Evolutionary conservation across 2,329 filamentous ascomycete species (phyloP).

Genomic region (Raffaelea arxii): DNA sequence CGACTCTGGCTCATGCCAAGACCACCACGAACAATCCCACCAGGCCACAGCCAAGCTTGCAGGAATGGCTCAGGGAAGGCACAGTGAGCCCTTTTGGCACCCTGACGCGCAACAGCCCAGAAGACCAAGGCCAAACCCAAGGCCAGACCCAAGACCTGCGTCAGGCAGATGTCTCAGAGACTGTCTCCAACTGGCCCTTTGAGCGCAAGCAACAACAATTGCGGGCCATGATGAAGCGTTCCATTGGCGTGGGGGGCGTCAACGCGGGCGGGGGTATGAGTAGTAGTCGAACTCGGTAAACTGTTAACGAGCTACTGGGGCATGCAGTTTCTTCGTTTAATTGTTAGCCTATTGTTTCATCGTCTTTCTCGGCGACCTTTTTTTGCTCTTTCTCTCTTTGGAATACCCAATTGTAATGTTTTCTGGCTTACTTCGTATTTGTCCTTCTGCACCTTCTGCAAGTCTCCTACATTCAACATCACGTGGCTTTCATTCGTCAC

Average conservation of each 20-base stretch:
- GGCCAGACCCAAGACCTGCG: too few relatives aligned
- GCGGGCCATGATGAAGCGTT: constrained; percentile 5
- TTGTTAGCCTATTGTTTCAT: too few relatives aligned
- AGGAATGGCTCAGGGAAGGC: constrained; percentile 22
- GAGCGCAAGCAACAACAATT: constrained; percentile 7
- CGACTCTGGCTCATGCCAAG: constrained; percentile 5
- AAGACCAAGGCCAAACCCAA: neutral
- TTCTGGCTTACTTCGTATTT: too few relatives aligned
- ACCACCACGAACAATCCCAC: constrained; percentile 7
- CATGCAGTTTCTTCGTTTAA: too few relatives aligned
- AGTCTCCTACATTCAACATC: too few relatives aligned
- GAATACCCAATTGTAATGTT: too few relatives aligned
- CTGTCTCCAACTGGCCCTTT: constrained; percentile 6
- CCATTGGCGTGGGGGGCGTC: constrained; percentile 11
- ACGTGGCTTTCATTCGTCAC: too few relatives aligned
- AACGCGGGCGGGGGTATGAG: constrained; percentile 8
- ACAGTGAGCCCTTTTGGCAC: constrained; percentile 25
- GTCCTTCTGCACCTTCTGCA: too few relatives aligned
- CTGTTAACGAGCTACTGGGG: too few relatives aligned
- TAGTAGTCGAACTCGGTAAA: neutral
- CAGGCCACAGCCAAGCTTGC: constrained; percentile 16
- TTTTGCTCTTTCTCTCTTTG: too few relatives aligned
- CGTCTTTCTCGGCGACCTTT: too few relatives aligned
- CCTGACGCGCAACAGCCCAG: constrained; percentile 12
- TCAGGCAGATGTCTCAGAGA: neutral